Percentiles rank a stretch among this genome's conserved stretches.
phyloP scores from a whole-genome alignment of 495 filamentous ascomycete genomes.

The Alectoria sarmentosa region DNA sequence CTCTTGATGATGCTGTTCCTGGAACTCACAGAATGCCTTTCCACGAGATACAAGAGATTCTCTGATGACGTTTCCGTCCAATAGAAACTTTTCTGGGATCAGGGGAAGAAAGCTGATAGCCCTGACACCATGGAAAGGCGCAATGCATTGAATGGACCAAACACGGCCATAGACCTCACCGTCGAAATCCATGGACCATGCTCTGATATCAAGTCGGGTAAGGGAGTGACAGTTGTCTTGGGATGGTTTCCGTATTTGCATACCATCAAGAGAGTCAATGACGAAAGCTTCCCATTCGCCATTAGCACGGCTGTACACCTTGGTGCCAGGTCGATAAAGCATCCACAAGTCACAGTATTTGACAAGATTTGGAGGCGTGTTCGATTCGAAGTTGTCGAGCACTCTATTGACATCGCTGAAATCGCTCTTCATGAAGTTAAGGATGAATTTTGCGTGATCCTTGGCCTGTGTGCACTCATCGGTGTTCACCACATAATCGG shows the following conservation, averaged over 20 bases:
- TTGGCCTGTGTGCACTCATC: not conserved
- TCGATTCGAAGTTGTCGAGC: conserved; percentile 21
- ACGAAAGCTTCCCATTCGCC: conserved; percentile 26
- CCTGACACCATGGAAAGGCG: conserved; percentile 48
- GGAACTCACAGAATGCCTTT: conserved; percentile 19
- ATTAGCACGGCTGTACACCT: conserved; percentile 21
- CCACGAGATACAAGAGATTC: conserved; percentile 17
- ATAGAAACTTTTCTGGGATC: conserved; percentile 21
- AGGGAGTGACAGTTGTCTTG: not conserved
- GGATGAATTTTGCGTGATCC: conserved; percentile 19
- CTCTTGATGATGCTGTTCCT: conserved; percentile 21
- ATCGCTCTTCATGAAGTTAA: conserved; percentile 19
- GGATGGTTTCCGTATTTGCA: conserved; percentile 12
- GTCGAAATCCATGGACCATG: conserved; percentile 50
- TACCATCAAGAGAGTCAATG: conserved; percentile 22
- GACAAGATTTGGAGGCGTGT: conserved; percentile 15
- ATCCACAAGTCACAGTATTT: conserved; percentile 21
- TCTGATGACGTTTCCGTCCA: conserved; percentile 12
- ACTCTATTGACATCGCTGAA: conserved; percentile 10
- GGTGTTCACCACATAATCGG: not conserved
- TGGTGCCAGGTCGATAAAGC: conserved; percentile 23
- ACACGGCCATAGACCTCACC: conserved; percentile 52
- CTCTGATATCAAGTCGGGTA: conserved; percentile 21
- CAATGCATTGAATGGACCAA: conserved; percentile 39
- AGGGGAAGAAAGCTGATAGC: conserved; percentile 44